phyloP scores from a whole-genome alignment of 495 filamentous ascomycete species.

The Aspergillus mulundensis region DNA sequence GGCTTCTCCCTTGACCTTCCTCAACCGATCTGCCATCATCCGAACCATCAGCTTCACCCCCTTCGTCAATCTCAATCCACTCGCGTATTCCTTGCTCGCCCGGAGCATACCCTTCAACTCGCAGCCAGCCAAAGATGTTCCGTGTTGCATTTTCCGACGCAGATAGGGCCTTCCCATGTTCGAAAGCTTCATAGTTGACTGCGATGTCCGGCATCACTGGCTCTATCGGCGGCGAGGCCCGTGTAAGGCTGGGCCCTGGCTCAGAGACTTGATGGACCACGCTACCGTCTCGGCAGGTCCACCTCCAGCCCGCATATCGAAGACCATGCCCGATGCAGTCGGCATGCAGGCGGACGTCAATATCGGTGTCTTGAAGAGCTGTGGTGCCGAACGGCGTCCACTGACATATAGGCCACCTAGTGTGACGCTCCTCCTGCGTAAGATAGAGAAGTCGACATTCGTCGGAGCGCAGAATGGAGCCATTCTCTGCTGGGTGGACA shows the following conservation, averaged over 20 bases:
- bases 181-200: neutral
- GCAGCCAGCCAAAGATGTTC: constrained; percentile 7
- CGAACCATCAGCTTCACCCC: neutral
- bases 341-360: constrained; percentile 2
- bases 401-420: constrained; percentile 1
- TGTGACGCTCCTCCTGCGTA: constrained; percentile 1
- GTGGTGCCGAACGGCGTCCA: constrained; percentile 1
- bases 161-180: neutral
- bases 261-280: constrained; percentile 3
- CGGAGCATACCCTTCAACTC: constrained; percentile 1
- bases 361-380: constrained; percentile 3
- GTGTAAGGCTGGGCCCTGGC: too few species aligned
- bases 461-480: neutral
- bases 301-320: constrained; percentile 4
- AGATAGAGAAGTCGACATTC: constrained; percentile 4
- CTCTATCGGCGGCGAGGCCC: neutral
- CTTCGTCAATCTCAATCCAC: constrained; percentile 1
- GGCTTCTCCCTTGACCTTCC: too few species aligned
- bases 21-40: too few species aligned
- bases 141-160: constrained; percentile 1
- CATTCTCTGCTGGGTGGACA: constrained; percentile 2
- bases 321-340: constrained; percentile 2
- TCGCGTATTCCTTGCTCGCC: constrained; percentile 2
- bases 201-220: constrained; percentile 1
- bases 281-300: neutral